Evolutionary conservation across 306 rosid genomes (phyloP).

Genomic region (Cucurbita argyrosperma): DNA sequence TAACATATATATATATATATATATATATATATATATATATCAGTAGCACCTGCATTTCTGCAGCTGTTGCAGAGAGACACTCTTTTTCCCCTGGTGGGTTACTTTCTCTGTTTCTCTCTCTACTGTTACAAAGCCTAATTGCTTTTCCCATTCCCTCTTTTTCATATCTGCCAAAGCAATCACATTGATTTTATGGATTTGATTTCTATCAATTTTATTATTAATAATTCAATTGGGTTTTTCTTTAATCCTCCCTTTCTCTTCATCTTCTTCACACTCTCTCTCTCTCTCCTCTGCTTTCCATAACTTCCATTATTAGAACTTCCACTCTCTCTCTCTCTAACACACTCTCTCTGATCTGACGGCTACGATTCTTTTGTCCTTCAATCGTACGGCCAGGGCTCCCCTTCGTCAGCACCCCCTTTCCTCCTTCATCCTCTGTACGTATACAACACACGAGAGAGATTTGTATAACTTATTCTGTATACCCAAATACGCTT

Average conservation of each 20-base stretch:
- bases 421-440: constrained; percentile 12
- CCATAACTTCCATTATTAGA: constrained; percentile 20
- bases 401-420: constrained; percentile 32
- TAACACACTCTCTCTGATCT: constrained; percentile 36
- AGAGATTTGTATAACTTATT: not conserved
- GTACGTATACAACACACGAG: constrained; percentile 29
- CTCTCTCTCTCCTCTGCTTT: constrained; percentile 7
- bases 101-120: not conserved
- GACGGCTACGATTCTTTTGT: constrained; percentile 61
- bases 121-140: not conserved
- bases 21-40: too few species aligned
- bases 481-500: constrained; percentile 1
- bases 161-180: not conserved
- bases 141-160: not conserved
- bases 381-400: constrained; percentile 55
- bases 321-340: not conserved
- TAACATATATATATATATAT: not conserved
- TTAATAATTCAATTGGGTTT: not conserved
- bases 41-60: constrained; percentile 34
- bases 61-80: constrained; percentile 39
- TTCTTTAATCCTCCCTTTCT: not conserved
- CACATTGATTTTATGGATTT: not conserved
- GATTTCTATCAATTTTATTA: not conserved
- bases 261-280: constrained; percentile 3
- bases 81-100: too few species aligned